Base-by-base conservation (phyloP, 208 protist species). In the Porcisia hertigi region DNA sequence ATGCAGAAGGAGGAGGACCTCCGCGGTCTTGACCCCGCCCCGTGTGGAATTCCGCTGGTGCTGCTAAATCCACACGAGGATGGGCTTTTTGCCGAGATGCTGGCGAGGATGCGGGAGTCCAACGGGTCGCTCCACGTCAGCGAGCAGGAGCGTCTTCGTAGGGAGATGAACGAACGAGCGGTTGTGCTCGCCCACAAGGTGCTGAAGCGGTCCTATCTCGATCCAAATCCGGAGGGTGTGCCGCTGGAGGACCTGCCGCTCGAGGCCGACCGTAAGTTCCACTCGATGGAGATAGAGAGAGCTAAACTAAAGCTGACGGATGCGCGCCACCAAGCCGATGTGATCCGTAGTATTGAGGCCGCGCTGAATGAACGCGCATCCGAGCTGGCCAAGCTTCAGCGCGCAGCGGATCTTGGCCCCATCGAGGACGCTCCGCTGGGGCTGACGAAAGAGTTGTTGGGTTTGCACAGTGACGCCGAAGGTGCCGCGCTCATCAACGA, bases 11-110 rank as follows among this genome's bases (percentile, higher is more conserved):
- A 78, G 8, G 87, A 92, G 64, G 89, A 93, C 57, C 60, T 93
- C 36, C 55, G 65, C 18, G 87, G 77, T 30, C 63, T 95, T 54
- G 78, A 93, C 57, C 45, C 71, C 1, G 64, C 76, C 8, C 89
- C 88, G 36, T 65, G 73, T 14, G 86, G 84, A 5, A 73, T 95
- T 30, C 86, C 91, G 18, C 59, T 93, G 53, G 81, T 85, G 55
- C 52, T 92, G 54, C 76, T 95, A 25, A 85, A 79, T 58, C 89
- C 86, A 18, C 88, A 93, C 83, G 80, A 89, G 23, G 89, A 95
- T 66, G 62, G 79, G 1, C 9, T 72, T 25, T 93, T 95, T 64
- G 69, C 64, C 1, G 59, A 59, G 49, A 57, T 85, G 69, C 86
- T 93, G 53, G 70, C 82, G 34, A 66, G 69, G n/a, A 53, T 89